Evolutionary conservation across 2,329 filamentous ascomycete species (phyloP).

Genomic region (Emmonsia crescens): DNA sequence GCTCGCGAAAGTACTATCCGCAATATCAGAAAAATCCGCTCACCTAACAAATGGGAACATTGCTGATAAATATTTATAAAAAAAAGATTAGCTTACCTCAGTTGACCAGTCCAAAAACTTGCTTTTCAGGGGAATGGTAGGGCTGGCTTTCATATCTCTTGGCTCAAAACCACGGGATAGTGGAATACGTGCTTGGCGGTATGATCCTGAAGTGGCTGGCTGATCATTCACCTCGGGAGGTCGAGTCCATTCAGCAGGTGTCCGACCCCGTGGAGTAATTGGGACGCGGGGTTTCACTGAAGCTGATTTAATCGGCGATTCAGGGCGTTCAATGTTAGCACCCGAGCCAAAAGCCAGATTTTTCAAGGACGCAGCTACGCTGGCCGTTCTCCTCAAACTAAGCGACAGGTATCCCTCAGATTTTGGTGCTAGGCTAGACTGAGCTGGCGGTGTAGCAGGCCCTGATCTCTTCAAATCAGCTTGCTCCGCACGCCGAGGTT

Average conservation of each 20-base stretch:
- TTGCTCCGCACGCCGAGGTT: constrained; percentile 30
- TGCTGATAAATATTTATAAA: constrained; percentile 7
- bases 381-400: constrained; percentile 52
- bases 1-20: constrained; percentile 76
- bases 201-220: constrained; percentile 53
- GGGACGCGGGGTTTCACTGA: constrained; percentile 25
- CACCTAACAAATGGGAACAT: not conserved
- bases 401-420: constrained; percentile 51
- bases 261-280: constrained; percentile 39
- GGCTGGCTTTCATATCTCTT: constrained; percentile 47
- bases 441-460: constrained; percentile 39
- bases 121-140: constrained; percentile 65
- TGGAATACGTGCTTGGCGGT: constrained; percentile 66
- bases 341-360: constrained; percentile 46
- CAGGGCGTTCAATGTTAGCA: constrained; percentile 22
- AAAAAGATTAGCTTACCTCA: constrained; percentile 41
- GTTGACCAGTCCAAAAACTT: constrained; percentile 91
- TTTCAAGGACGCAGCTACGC: constrained; percentile 53
- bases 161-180: constrained; percentile 64
- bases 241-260: constrained; percentile 48
- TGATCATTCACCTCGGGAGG: constrained; percentile 68
- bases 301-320: constrained; percentile 19
- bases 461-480: constrained; percentile 24
- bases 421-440: constrained; percentile 35
- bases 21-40: constrained; percentile 19